Base-by-base conservation (phyloP, 306 rosid species). In the Phaseolus lunatus region DNA sequence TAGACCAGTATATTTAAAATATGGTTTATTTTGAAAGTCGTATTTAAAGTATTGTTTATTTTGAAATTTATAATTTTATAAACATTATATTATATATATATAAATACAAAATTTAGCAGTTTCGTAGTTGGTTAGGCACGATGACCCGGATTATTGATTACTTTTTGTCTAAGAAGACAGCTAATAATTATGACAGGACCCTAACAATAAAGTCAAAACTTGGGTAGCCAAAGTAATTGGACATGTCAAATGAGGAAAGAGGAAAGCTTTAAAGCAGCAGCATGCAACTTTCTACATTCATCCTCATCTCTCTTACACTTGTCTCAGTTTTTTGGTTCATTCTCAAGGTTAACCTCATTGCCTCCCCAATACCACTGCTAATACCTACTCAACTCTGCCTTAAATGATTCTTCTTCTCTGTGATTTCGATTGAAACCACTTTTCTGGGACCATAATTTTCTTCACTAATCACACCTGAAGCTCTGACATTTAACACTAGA, bases 101-200 rank as follows among this genome's bases (percentile, higher is more conserved):
- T n/a, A n/a, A n/a, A n/a, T n/a, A n/a, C n/a, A n/a, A n/a, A n/a
- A n/a, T n/a, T n/a, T n/a, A n/a, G n/a, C n/a, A n/a, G n/a, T n/a
- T n/a, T n/a, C n/a, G n/a, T n/a, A n/a, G n/a, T n/a, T n/a, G n/a
- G n/a, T n/a, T n/a, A n/a, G n/a, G n/a, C n/a, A n/a, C n/a, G n/a
- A n/a, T n/a, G n/a, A n/a, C 5, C 70, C 65, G 75, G 79, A 77
- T 70, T 80, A 78, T 81, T 53, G 58, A 41, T 43, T 69, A 41
- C 85, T 68, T 84, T 78, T 78, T 61, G 59, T 75, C 83, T 49
- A 82, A 73, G 80, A 72, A 84, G 78, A 70, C 83, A 70, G 2
- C 72, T 84, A 50, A 79, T 88, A 68, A 87, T 85, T 54, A 75
- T 67, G 61, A 78, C 18, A 56, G 62, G 80, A 77, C 70, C 56